Evolutionary conservation across 2,329 filamentous ascomycete species (phyloP).

Genomic region (Fusarium guadeloupense): DNA sequence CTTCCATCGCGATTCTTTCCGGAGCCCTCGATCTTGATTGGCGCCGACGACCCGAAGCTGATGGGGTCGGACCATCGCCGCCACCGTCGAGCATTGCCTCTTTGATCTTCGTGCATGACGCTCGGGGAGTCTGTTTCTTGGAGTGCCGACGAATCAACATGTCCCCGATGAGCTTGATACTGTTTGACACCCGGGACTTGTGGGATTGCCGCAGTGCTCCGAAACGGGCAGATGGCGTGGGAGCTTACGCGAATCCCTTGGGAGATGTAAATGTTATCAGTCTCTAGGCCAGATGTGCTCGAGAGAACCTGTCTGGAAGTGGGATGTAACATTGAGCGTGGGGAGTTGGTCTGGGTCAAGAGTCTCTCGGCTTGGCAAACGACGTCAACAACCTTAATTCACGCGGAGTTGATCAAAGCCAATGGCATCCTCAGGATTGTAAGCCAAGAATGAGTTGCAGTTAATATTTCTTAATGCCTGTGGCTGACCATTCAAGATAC

Average conservation of each 20-base stretch:
- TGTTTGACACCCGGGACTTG: constrained; percentile 3
- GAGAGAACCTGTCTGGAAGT: background rate
- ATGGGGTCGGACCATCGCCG: constrained; percentile 34
- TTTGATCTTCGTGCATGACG: constrained; percentile 35
- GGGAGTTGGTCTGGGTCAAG: constrained; percentile 4
- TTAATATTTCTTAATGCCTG: background rate
- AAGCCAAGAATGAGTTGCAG: background rate
- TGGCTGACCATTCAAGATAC: no score
- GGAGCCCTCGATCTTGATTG: constrained; percentile 16
- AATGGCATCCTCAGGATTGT: background rate
- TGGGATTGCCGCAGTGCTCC: background rate
- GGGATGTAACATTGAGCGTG: constrained; percentile 2
- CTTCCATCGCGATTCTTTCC: constrained; percentile 31
- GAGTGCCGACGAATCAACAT: constrained; percentile 21
- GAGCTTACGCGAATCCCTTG: background rate
- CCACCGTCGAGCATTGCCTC: constrained; percentile 33
- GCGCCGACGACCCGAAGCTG: constrained; percentile 37
- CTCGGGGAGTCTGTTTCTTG: constrained; percentile 29
- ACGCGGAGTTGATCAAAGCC: background rate
- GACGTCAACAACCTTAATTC: constrained; percentile 5
- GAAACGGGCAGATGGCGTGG: constrained; percentile 1
- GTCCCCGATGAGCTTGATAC: constrained; percentile 22
- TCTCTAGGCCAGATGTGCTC: background rate
- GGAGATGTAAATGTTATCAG: background rate
- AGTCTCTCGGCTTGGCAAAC: constrained; percentile 3